phyloP scores from a whole-genome alignment of 2,329 filamentous ascomycete genomes.

The Penicillium italicum region DNA sequence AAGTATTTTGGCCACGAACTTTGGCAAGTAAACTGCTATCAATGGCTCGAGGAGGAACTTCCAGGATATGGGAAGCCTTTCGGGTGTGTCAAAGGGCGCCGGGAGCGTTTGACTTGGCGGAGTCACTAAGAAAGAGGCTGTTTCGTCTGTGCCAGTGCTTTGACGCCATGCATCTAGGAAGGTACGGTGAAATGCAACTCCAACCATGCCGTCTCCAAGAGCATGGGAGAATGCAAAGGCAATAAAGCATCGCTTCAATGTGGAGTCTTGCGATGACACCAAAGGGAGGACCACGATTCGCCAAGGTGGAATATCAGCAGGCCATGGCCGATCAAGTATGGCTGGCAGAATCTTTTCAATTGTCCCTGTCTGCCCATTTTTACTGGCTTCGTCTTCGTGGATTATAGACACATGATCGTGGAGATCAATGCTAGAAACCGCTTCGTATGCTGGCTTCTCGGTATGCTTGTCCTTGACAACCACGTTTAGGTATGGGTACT shows the following conservation, averaged over 20 bases:
- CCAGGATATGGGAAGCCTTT: conserved; percentile 45
- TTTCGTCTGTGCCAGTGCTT: background rate
- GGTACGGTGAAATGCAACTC: conserved; percentile 42
- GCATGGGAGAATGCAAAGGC: conserved; percentile 46
- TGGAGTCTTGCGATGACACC: background rate
- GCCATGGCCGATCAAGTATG: conserved; percentile 36
- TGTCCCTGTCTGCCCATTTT: conserved; percentile 7
- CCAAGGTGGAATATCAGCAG: conserved; percentile 41
- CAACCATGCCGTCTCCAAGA: conserved; percentile 45
- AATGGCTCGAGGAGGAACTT: conserved; percentile 43
- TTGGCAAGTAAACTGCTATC: conserved; percentile 38
- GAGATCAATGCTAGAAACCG: conserved; percentile 35
- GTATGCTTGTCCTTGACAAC: conserved; percentile 36
- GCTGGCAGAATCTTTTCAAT: conserved; percentile 28
- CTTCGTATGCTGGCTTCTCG: conserved; percentile 37
- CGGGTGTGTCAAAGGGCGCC: conserved; percentile 39
- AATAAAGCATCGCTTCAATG: conserved; percentile 30
- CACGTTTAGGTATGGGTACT: conserved; percentile 40
- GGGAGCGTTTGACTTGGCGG: conserved; percentile 25
- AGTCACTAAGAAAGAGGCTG: conserved; percentile 11
- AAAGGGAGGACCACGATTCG: conserved; percentile 40
- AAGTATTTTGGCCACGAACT: conserved; percentile 30
- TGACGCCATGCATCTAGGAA: conserved; percentile 31
- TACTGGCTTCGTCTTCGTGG: background rate
- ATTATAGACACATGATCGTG: conserved; percentile 39